Conservation (phyloP, 2,329 filamentous ascomycete species). For the Trichoderma endophyticum region DNA sequence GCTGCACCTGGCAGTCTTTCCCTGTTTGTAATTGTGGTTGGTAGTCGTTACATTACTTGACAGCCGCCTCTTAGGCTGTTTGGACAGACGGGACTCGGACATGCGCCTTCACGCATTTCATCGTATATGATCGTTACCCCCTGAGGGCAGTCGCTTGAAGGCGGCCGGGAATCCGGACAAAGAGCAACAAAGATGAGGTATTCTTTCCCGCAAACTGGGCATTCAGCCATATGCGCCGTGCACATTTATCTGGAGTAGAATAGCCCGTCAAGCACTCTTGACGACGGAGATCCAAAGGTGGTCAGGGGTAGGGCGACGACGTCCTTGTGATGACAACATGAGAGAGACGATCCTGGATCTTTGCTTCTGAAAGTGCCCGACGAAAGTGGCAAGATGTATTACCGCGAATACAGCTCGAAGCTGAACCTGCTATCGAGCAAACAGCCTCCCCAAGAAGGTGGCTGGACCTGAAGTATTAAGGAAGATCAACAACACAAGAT, state of each 20-base stretch:
- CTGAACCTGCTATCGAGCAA: background rate
- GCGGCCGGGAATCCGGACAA: constrained; percentile 50
- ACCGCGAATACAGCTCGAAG: background rate
- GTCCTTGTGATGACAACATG: constrained; percentile 18
- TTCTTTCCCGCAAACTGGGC: constrained; percentile 58
- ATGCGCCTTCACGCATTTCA: constrained; percentile 52
- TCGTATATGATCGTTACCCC: constrained; percentile 39
- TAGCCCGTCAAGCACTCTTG: constrained; percentile 22
- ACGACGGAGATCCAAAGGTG: constrained; percentile 20
- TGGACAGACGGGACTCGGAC: constrained; percentile 58
- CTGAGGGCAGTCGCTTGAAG: constrained; percentile 45
- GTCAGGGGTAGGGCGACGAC: constrained; percentile 19
- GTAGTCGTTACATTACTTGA: constrained; percentile 45
- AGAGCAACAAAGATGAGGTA: constrained; percentile 59
- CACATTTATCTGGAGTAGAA: constrained; percentile 51
- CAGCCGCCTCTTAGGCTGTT: constrained; percentile 57
- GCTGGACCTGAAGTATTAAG: constrained; percentile 9
- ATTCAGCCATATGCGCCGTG: constrained; percentile 54
- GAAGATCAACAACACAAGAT: background rate
- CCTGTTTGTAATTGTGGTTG: background rate
- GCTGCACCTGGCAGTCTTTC: background rate
- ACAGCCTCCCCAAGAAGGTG: background rate
- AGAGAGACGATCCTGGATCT: constrained; percentile 24
- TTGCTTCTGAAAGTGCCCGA: background rate
- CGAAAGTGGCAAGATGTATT: background rate